Base-by-base conservation (phyloP, 495 filamentous ascomycete species). In the Chaetomium cochliodes region DNA sequence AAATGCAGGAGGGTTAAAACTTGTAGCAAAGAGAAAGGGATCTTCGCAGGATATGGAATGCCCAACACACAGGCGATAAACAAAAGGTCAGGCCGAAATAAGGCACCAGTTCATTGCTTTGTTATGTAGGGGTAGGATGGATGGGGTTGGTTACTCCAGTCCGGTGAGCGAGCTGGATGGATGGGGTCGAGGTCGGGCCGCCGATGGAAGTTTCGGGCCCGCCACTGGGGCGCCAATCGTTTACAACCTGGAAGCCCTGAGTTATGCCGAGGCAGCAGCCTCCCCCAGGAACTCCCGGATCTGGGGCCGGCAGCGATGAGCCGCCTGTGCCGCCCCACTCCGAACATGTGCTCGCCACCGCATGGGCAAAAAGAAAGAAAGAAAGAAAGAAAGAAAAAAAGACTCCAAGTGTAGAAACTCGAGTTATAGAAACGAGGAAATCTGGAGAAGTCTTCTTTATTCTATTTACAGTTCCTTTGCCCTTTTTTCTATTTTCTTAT, bases 241-340 rank as follows among this genome's bases (percentile, higher is more conserved):
- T 51, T 13, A 26, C 11, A 26, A 3, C 8, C n/a, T n/a, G n/a
- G n/a, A n/a, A n/a, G n/a, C n/a, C n/a, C n/a, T n/a, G n/a, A n/a
- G 41, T 37, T 25, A 52, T 58, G 62, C 62, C 62, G 62, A 64
- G 62, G 62, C 62, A 58, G 53, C 62, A 22, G 2, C 33, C 60
- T 55, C 20, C 41, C 37, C 25, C 51, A 47, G n/a, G n/a, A n/a
- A 37, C 49, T 42, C n/a, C 33, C 51, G 47, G 59, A 15, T 62
- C 22, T 53, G 33, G 59, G 23, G 37, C 18, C 47, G 20, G 30
- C 20, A 62, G 28, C 28, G 6, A 30, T 30, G 28, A 30, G 28
- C 28, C 28, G 28, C 28, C 28, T 5, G 0, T 28, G 28, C 26
- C 37, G 37, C 60, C 60, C 60, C 60, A 62, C 60, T 28, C 50